Evolutionary conservation across 305 asterid genomes (phyloP).

Genomic region (Fraxinus velutina): DNA sequence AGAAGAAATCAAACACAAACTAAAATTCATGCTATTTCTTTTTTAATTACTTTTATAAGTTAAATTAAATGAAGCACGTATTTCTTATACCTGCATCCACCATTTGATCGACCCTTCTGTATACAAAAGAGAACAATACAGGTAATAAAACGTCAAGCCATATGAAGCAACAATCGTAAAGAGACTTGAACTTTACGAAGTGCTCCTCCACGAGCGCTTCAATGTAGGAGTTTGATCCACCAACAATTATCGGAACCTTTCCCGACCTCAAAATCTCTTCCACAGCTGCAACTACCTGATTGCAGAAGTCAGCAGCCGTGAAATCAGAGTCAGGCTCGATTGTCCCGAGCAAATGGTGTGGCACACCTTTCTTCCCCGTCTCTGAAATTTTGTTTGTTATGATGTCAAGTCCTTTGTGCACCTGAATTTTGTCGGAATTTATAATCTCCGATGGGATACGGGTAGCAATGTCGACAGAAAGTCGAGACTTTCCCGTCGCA

Average conservation of each 20-base stretch:
- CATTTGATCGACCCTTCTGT: conserved; percentile 27
- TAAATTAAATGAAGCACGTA: neutral
- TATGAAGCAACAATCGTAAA: conserved; percentile 19
- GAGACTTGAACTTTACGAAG: neutral
- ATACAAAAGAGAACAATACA: conserved; percentile 16
- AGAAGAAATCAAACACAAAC: neutral
- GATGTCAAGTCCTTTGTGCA: conserved; percentile 33
- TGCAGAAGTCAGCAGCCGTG: conserved; percentile 20
- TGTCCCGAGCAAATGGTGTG: conserved; percentile 35
- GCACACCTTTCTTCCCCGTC: conserved; percentile 25
- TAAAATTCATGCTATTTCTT: neutral
- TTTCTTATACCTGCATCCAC: neutral
- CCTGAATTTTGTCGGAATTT: conserved; percentile 38
- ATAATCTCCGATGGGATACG: conserved; percentile 30
- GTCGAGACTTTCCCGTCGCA: conserved; percentile 37
- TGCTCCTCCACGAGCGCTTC: conserved; percentile 20
- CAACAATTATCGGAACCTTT: conserved; percentile 32
- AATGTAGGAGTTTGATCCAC: conserved; percentile 36
- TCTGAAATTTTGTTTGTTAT: conserved; percentile 31
- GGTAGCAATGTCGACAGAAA: conserved; percentile 35
- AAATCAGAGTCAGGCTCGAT: conserved; percentile 29
- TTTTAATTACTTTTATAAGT: neutral
- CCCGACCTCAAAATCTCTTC: conserved; percentile 13
- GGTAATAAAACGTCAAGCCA: conserved; percentile 21
- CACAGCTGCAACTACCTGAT: conserved; percentile 13